These are phyloP conservation scores for Chlorella vulgaris DNA, from an alignment of 139 green algal species.

Conservation along the genomic window DNA sequence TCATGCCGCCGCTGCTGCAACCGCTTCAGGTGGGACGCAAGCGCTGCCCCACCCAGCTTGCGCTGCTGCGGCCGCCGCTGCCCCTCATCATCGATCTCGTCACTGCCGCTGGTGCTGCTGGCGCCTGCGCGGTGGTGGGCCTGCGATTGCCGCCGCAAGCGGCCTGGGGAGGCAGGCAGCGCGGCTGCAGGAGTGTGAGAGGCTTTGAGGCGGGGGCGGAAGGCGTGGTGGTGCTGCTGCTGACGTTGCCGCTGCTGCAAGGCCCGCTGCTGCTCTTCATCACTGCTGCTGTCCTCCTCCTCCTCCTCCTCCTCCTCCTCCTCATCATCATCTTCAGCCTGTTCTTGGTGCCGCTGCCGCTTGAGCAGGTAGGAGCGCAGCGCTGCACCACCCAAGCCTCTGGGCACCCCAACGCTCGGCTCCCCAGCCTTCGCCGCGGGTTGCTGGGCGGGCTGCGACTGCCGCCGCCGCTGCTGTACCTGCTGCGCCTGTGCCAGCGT, in stretches of 20 bases:
- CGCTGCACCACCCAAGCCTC: conserved; percentile 10
- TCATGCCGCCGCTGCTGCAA: background rate
- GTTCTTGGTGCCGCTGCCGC: background rate
- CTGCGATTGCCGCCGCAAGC: background rate
- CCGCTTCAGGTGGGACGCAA: background rate
- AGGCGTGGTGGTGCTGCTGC: background rate
- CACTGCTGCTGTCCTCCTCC: background rate
- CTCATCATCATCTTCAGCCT: background rate
- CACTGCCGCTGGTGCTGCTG: background rate
- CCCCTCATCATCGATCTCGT: background rate
- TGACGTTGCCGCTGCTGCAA: background rate
- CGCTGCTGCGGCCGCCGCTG: conserved; percentile 15
- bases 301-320: conserved; percentile 9
- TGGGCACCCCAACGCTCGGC: background rate
- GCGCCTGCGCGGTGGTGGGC: background rate
- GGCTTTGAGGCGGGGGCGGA: background rate
- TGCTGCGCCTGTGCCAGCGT: background rate
- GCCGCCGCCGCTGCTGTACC: background rate
- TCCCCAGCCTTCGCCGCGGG: background rate
- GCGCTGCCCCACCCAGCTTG: conserved; percentile 16
- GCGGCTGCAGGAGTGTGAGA: background rate
- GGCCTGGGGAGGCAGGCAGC: background rate
- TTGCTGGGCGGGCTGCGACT: background rate
- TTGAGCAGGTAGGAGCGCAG: background rate
- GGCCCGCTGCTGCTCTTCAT: background rate